phyloP scores from a whole-genome alignment of 345 rosid genomes.

The Reutealis trisperma region DNA sequence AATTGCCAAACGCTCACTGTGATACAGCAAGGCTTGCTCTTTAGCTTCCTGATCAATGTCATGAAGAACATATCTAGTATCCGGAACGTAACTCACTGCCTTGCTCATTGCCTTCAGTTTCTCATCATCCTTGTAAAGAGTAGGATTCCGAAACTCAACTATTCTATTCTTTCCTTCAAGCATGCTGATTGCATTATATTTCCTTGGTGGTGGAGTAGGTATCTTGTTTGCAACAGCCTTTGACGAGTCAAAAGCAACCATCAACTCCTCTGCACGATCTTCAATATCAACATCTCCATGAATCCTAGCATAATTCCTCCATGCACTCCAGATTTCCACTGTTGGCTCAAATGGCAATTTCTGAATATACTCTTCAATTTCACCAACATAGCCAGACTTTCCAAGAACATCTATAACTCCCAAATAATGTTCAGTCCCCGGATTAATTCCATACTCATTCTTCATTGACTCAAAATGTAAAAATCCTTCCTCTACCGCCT shows the following conservation, averaged over 20 bases:
- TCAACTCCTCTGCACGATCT: conserved; percentile 57
- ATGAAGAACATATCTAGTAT: conserved; percentile 69
- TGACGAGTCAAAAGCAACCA: conserved; percentile 62
- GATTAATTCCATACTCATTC: conserved; percentile 51
- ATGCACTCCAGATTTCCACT: conserved; percentile 61
- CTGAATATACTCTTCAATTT: conserved; percentile 55
- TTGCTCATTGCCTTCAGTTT: conserved; percentile 49
- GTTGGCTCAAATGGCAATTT: conserved; percentile 61
- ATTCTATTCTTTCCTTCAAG: conserved; percentile 67
- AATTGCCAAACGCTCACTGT: conserved; percentile 78
- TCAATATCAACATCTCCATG: conserved; percentile 75
- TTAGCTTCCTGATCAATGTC: conserved; percentile 85
- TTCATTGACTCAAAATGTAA: conserved; percentile 64
- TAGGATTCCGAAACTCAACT: conserved; percentile 53
- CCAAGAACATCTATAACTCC: conserved; percentile 69
- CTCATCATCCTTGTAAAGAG: conserved; percentile 67
- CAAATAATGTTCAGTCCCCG: conserved; percentile 48
- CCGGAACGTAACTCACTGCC: conserved; percentile 59
- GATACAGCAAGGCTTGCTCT: conserved; percentile 76
- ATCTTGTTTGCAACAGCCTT: conserved; percentile 49
- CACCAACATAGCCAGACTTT: conserved; percentile 62
- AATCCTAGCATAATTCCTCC: conserved; percentile 50
- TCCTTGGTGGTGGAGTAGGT: conserved; percentile 58
- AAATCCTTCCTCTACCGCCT: conserved; percentile 69
- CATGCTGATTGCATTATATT: conserved; percentile 53